Percentiles rank a stretch among this genome's conserved stretches.
Evolutionary conservation across 208 protist genomes (phyloP).

Genomic region (Lotmaria passim): DNA sequence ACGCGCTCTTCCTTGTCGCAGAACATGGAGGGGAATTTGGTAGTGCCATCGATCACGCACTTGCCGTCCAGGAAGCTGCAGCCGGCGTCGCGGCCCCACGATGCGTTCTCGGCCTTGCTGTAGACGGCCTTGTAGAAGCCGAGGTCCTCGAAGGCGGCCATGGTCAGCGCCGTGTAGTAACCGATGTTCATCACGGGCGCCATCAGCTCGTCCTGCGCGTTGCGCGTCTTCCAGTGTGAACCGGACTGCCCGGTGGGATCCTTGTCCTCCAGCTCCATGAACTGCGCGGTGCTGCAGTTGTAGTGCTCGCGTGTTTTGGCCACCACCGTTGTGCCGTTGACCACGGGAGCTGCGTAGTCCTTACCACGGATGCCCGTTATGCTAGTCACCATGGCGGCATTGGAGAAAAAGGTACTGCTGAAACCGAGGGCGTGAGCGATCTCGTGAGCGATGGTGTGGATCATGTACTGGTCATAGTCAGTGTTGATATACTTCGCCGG

Average conservation of each 20-base stretch:
- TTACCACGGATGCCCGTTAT: constrained; percentile 48
- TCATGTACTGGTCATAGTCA: not conserved
- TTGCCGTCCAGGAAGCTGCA: constrained; percentile 56
- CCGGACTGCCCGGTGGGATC: constrained; percentile 40
- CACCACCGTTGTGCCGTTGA: constrained; percentile 45
- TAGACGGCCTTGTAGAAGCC: constrained; percentile 83
- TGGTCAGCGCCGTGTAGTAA: constrained; percentile 78
- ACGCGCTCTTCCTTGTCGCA: constrained; percentile 17
- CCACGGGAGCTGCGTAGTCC: constrained; percentile 10
- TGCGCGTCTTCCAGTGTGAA: constrained; percentile 90
- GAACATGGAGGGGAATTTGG: constrained; percentile 59
- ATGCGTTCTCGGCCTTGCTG: constrained; percentile 62
- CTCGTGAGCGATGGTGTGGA: constrained; percentile 70
- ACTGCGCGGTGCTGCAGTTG: constrained; percentile 51
- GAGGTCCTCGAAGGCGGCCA: constrained; percentile 81
- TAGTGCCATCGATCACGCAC: constrained; percentile 42
- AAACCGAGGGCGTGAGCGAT: constrained; percentile 91
- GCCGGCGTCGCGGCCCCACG: constrained; percentile 69
- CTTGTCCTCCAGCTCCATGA: constrained; percentile 83
- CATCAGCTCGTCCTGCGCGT: constrained; percentile 90
- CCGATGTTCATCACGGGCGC: constrained; percentile 19
- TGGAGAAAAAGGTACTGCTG: constrained; percentile 17
- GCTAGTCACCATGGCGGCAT: not conserved
- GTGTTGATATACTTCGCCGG: constrained; percentile 35
- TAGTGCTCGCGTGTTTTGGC: constrained; percentile 58